Evolutionary conservation across 306 rosid species (phyloP).

Genomic region (Vigna mungo): DNA sequence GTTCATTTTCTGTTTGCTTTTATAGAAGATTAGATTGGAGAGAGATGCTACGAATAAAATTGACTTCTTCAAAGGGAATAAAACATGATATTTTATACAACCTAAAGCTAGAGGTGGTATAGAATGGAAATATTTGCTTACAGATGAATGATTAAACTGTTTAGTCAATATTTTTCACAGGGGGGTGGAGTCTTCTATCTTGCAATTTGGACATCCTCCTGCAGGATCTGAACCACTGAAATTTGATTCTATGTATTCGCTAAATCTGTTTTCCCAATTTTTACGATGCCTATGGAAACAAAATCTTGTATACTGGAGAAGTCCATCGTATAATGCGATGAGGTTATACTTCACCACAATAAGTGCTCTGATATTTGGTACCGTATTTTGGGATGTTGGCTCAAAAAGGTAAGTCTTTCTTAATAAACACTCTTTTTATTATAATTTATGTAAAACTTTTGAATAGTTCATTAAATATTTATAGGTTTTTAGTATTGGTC

Average conservation of each 20-base stretch:
- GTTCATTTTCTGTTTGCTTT: constrained; percentile 19
- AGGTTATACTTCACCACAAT: constrained; percentile 71
- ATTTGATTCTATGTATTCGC: constrained; percentile 68
- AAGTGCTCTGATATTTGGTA: constrained; percentile 77
- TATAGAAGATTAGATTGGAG: not conserved
- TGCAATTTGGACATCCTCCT: constrained; percentile 63
- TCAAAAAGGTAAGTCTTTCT: constrained; percentile 60
- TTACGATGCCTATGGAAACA: constrained; percentile 77
- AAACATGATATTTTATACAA: constrained; percentile 7
- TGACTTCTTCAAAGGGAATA: not conserved
- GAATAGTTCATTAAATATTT: too few relatives aligned
- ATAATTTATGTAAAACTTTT: too few relatives aligned
- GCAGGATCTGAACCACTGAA: constrained; percentile 63
- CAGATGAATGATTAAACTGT: constrained; percentile 15
- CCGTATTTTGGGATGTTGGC: constrained; percentile 76
- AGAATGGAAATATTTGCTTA: constrained; percentile 17
- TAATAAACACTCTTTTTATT: too few relatives aligned
- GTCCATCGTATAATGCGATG: constrained; percentile 80
- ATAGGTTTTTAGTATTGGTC: too few relatives aligned
- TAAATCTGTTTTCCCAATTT: constrained; percentile 56
- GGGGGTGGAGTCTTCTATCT: constrained; percentile 74
- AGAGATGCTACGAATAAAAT: constrained; percentile 25
- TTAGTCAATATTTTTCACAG: constrained; percentile 47
- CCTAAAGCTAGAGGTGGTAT: constrained; percentile 3
- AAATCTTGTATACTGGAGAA: constrained; percentile 93